Percentiles rank a stretch among this genome's conserved stretches.
phyloP scores from a whole-genome alignment of 352 stramenopile species.

The Pythium aristosporum region DNA sequence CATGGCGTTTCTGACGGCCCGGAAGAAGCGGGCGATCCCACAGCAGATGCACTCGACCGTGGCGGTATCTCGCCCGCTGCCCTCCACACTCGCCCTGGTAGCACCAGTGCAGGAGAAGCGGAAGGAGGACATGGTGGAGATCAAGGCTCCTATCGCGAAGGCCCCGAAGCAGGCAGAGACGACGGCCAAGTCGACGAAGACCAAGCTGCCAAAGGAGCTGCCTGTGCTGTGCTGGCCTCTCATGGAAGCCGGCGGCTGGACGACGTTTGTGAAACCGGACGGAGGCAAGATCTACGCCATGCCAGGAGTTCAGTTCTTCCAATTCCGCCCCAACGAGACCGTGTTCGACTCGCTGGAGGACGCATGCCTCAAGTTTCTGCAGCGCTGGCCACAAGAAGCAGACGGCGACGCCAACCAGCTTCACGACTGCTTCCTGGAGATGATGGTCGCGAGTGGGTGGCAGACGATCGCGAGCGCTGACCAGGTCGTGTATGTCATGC shows the following conservation, averaged over 20 bases:
- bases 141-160: background rate
- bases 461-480: conserved; percentile 44
- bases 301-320: conserved; percentile 63
- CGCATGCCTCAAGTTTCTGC: conserved; percentile 52
- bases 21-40: background rate
- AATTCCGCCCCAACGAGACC: conserved; percentile 69
- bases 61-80: background rate
- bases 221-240: conserved; percentile 48
- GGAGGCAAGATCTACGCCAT: conserved; percentile 66
- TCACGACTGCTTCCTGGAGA: conserved; percentile 58
- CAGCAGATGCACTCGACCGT: background rate
- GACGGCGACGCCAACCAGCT: conserved; percentile 28
- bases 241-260: conserved; percentile 62
- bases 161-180: background rate
- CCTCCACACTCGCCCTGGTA: background rate
- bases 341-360: conserved; percentile 75
- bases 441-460: conserved; percentile 57
- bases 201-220: conserved; percentile 26
- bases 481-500: conserved; percentile 65
- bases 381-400: conserved; percentile 31
- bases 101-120: background rate
- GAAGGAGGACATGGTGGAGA: background rate
- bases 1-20: conserved; percentile 19
- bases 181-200: background rate
- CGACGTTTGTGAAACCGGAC: conserved; percentile 52